Conservation (phyloP, 176 grass and related monocot genomes). For the Tuctoria greenei region DNA sequence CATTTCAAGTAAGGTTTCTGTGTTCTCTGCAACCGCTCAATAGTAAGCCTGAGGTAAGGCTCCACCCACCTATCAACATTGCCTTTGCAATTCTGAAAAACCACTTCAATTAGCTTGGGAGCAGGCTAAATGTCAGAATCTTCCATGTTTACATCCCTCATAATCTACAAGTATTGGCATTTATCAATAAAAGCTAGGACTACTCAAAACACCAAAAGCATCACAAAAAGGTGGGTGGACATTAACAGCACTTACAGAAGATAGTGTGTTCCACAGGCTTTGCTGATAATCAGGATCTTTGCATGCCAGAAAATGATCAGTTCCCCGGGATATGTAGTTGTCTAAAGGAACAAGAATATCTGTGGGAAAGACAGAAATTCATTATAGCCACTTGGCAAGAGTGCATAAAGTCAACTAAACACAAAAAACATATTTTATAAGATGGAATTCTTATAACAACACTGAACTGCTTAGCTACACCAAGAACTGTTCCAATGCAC, state of each 20-base stretch:
- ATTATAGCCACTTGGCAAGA: neutral
- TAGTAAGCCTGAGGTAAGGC: conserved; percentile 66
- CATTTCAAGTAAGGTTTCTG: conserved; percentile 77
- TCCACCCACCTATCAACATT: conserved; percentile 81
- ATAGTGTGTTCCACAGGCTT: conserved; percentile 79
- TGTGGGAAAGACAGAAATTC: conserved; percentile 22
- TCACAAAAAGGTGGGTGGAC: neutral
- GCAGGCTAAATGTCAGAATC: conserved; percentile 89
- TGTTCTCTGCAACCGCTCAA: conserved; percentile 61
- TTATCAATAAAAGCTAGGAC: conserved; percentile 24
- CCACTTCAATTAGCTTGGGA: conserved; percentile 82
- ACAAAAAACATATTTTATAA: neutral
- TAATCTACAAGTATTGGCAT: conserved; percentile 51
- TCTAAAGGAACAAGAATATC: conserved; percentile 93
- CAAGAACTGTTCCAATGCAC: neutral
- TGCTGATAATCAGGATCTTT: conserved; percentile 89
- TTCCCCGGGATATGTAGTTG: conserved; percentile 82
- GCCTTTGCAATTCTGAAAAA: conserved; percentile 91
- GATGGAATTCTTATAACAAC: neutral
- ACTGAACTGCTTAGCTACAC: neutral
- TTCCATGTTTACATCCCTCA: conserved; percentile 74
- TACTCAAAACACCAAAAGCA: neutral
- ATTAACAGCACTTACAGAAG: conserved; percentile 49
- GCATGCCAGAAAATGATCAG: conserved; percentile 71
- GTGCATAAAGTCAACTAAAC: neutral